A percentile compares a stretch with the other conserved stretches of the same genome.
phyloP scores from a whole-genome alignment of 2,329 filamentous ascomycete species.

The Incumbomyces lentus region DNA sequence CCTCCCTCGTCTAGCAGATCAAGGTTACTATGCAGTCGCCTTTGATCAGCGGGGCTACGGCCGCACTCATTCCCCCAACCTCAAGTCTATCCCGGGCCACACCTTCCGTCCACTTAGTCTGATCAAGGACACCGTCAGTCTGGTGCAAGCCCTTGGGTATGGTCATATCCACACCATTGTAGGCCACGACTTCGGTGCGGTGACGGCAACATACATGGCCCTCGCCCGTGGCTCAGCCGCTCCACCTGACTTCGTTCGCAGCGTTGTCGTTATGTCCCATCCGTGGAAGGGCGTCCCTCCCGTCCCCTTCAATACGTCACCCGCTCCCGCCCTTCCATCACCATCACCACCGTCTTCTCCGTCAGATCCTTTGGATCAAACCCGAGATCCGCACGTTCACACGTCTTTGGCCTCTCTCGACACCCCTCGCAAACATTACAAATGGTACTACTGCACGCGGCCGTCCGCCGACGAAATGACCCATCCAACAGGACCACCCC shows the following conservation, averaged over 20 bases:
- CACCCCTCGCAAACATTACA: constrained; percentile 56
- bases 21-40: constrained; percentile 56
- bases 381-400: constrained; percentile 14
- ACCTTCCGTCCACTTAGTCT: constrained; percentile 48
- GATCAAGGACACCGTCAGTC: constrained; percentile 51
- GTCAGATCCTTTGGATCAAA: constrained; percentile 9
- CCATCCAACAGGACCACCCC: constrained; percentile 32
- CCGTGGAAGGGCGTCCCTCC: constrained; percentile 47
- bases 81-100: constrained; percentile 24
- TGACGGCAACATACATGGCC: constrained; percentile 49
- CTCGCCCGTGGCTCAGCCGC: constrained; percentile 36
- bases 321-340: constrained; percentile 27
- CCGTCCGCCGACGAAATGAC: constrained; percentile 30
- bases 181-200: constrained; percentile 58
- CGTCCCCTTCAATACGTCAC: constrained; percentile 39
- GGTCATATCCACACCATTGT: constrained; percentile 48
- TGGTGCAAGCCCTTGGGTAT: constrained; percentile 53
- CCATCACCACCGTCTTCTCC: constrained; percentile 1
- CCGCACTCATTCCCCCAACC: constrained; percentile 47
- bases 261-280: constrained; percentile 54
- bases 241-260: constrained; percentile 52
- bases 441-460: constrained; percentile 44
- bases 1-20: constrained; percentile 46
- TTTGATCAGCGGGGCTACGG: constrained; percentile 61
- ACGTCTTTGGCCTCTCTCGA: constrained; percentile 33